Evolutionary conservation across 495 filamentous ascomycete genomes (phyloP).

Genomic region (Trichoderma reesei): DNA sequence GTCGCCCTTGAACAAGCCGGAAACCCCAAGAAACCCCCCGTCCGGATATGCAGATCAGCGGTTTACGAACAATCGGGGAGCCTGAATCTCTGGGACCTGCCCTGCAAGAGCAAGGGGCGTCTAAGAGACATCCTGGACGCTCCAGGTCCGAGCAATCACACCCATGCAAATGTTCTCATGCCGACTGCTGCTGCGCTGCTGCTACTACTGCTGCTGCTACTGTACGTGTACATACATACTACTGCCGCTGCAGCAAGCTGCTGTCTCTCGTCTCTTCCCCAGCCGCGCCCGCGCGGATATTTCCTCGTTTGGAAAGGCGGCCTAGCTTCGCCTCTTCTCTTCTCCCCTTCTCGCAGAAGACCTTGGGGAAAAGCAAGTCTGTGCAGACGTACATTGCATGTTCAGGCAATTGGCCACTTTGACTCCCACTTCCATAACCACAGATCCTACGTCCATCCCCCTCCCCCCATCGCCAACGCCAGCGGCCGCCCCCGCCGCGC

Average conservation of each 20-base stretch:
- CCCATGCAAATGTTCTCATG: constrained; percentile 7
- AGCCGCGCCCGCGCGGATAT: constrained; percentile 2
- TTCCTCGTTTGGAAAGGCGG: constrained; percentile 2
- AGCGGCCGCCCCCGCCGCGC: too few relatives aligned
- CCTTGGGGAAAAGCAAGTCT: background rate
- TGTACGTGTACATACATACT: too few relatives aligned
- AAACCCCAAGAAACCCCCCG: background rate
- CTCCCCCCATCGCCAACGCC: too few relatives aligned
- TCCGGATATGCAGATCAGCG: background rate
- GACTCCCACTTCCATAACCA: too few relatives aligned
- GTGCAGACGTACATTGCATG: background rate
- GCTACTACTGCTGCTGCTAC: too few relatives aligned
- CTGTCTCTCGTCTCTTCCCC: background rate
- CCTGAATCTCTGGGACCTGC: background rate
- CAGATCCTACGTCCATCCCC: too few relatives aligned
- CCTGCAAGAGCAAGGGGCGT: background rate
- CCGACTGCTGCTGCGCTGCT: too few relatives aligned
- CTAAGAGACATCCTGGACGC: background rate
- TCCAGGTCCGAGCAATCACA: background rate
- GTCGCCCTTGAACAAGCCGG: background rate
- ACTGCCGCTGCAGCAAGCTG: background rate
- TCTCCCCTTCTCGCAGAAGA: background rate
- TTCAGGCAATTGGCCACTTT: too few relatives aligned
- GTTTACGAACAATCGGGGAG: background rate
- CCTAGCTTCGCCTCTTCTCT: background rate